Evolutionary conservation across 345 rosid species (phyloP).

Genomic region (Cardamine occulta): DNA sequence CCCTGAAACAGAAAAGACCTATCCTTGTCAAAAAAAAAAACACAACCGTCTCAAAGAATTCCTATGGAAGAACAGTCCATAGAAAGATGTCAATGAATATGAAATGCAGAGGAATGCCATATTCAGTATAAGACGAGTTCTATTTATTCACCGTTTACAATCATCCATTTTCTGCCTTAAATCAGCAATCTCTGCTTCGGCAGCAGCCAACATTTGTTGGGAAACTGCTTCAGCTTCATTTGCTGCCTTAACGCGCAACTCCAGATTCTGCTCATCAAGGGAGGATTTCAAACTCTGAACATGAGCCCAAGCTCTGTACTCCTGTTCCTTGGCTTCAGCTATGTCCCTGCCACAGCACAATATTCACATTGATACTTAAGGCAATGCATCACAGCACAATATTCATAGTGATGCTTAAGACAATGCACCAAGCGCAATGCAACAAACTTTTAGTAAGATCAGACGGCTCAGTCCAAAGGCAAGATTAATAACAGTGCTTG

Average conservation of each 20-base stretch:
- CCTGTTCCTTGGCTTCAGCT: slow-evolving; percentile 71
- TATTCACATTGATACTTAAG: slow-evolving; percentile 25
- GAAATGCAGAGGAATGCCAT: slow-evolving; percentile 13
- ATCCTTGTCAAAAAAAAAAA: background rate
- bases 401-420: slow-evolving; percentile 23
- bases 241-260: slow-evolving; percentile 88
- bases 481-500: slow-evolving; percentile 19
- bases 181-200: slow-evolving; percentile 98
- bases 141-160: slow-evolving; percentile 66
- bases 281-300: slow-evolving; percentile 76
- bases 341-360: slow-evolving; percentile 59
- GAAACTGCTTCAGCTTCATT: slow-evolving; percentile 97
- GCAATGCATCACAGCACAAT: slow-evolving; percentile 21
- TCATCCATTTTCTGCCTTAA: slow-evolving; percentile 79
- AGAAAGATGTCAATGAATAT: slow-evolving; percentile 8
- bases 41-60: background rate
- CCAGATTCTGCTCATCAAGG: slow-evolving; percentile 88
- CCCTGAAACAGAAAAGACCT: slow-evolving; percentile 57
- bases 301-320: slow-evolving; percentile 80
- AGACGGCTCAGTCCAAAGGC: background rate
- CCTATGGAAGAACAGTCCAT: background rate
- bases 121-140: slow-evolving; percentile 4
- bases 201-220: slow-evolving; percentile 93
- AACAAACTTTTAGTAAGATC: slow-evolving; percentile 22
- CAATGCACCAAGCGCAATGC: slow-evolving; percentile 11